A percentile compares a stretch with the other conserved stretches of the same genome.
phyloP scores from a whole-genome alignment of 2,329 filamentous ascomycete genomes.

The Colletotrichum sp. region DNA sequence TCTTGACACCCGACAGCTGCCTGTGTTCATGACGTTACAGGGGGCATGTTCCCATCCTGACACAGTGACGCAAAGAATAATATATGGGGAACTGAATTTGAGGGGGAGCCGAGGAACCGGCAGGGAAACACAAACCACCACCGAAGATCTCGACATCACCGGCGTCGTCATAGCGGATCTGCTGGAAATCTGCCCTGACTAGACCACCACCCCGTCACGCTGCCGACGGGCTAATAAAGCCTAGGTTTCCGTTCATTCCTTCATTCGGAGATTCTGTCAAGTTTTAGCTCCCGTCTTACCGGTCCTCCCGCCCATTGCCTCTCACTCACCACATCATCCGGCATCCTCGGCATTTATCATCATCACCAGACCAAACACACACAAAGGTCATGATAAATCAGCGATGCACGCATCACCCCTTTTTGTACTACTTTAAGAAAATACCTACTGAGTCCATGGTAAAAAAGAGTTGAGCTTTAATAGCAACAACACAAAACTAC shows the following conservation, averaged over 20 bases:
- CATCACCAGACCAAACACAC: not conserved
- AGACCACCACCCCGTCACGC: not conserved
- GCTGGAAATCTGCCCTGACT: not conserved
- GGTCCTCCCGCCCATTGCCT: not conserved
- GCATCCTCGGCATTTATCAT: not conserved
- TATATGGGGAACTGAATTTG: not conserved
- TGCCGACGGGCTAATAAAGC: not conserved
- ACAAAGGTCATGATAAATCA: not conserved
- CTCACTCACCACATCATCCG: not conserved
- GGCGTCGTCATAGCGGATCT: conserved; percentile 17
- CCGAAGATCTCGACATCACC: conserved; percentile 16
- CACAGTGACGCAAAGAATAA: not conserved
- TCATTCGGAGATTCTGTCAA: not conserved
- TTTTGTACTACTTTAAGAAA: not conserved
- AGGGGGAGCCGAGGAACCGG: not conserved
- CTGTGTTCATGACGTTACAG: not conserved
- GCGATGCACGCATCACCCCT: not conserved
- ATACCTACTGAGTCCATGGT: not conserved
- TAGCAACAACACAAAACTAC: not conserved
- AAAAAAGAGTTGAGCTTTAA: not conserved
- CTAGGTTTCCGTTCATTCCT: not conserved
- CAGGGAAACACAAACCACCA: not conserved
- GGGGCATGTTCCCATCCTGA: not conserved
- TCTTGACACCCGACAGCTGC: not conserved
- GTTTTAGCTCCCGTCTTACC: not conserved